These are phyloP conservation scores for Amaranthus hypochondriacus DNA, from an alignment of 148 eudicot genomes.

Conservation along the genomic window DNA sequence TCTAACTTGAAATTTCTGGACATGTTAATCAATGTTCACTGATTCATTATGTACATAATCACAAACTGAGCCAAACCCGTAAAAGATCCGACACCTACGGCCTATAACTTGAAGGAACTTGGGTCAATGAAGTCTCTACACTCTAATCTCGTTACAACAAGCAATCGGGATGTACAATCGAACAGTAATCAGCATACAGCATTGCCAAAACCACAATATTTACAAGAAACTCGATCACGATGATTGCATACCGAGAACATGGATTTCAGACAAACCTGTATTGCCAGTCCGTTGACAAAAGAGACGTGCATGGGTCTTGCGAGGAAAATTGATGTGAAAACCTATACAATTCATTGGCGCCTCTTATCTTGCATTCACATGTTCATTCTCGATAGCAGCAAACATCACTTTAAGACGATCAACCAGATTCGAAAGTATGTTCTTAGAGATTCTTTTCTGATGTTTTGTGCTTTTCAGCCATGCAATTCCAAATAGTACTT, in stretches of 20 bases:
- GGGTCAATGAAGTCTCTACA: too few species aligned
- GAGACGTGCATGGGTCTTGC: conserved; percentile 8
- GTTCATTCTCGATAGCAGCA: conserved; percentile 74
- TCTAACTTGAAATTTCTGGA: too few species aligned
- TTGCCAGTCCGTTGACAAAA: background rate
- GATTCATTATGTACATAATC: too few species aligned
- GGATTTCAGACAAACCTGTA: background rate
- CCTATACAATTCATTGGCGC: background rate
- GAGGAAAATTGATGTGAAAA: background rate
- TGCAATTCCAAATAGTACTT: conserved; percentile 68
- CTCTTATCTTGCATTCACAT: conserved; percentile 31
- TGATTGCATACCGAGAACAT: background rate
- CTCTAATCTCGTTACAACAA: background rate
- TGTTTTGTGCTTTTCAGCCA: conserved; percentile 74
- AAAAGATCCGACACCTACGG: too few species aligned
- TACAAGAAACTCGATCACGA: background rate
- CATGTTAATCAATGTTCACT: too few species aligned
- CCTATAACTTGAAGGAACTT: too few species aligned
- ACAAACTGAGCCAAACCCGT: too few species aligned
- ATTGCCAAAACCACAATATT: background rate
- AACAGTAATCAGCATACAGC: background rate
- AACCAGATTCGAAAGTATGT: conserved; percentile 59
- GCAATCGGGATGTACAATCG: background rate
- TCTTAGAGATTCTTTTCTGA: conserved; percentile 70
- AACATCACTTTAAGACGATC: conserved; percentile 71